Base-by-base conservation (phyloP, 441 rosid species). In the Viola pubescens region DNA sequence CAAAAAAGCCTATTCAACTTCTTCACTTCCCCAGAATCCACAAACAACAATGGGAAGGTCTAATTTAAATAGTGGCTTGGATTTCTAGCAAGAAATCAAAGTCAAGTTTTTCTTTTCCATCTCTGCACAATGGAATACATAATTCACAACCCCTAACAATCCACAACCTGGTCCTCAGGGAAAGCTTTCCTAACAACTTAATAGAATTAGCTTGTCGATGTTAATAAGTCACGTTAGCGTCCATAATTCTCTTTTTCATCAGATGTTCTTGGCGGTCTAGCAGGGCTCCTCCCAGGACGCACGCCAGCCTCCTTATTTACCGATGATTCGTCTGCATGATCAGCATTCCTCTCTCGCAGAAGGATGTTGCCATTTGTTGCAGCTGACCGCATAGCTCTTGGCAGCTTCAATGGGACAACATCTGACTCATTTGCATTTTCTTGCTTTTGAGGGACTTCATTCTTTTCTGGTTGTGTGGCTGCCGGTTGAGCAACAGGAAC, bases 271-370 rank as follows among this genome's bases (percentile, higher is more conserved):
- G 81, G 73, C 9, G 75, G 83, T 64, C 78, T 60, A 52, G 62
- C 70, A 40, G 84, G 83, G 70, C 80, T 77, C 54, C 61, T 77
- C 12, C 78, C 62, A 48, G 72, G 71, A 69, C 59, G 78, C 55
- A 49, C 71, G 46, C 46, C 58, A 5, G 65, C 55, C 37, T 26
- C 56, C 10, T 79, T 82, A 52, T 81, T 84, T 54, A 73, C 77
- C 41, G 58, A 64, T 6, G 75, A 48, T 55, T 74, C 79, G 9
- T 78, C 77, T 34, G 59, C 66, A 68, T 72, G 77, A 37, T 82
- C 94, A n/a, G 81, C 73, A 72, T 92, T 92, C 78, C 90, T 81
- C 59, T 92, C 98, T 75, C 86, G 79, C 74, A 92, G 78, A 61
- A 84, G 70, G 63, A 79, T 77, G 67, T 73, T 76, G 60, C 84